These are phyloP conservation scores for Cubamyces sp. DNA, from an alignment of 768 basidiomycete species.

Conservation along the genomic window DNA sequence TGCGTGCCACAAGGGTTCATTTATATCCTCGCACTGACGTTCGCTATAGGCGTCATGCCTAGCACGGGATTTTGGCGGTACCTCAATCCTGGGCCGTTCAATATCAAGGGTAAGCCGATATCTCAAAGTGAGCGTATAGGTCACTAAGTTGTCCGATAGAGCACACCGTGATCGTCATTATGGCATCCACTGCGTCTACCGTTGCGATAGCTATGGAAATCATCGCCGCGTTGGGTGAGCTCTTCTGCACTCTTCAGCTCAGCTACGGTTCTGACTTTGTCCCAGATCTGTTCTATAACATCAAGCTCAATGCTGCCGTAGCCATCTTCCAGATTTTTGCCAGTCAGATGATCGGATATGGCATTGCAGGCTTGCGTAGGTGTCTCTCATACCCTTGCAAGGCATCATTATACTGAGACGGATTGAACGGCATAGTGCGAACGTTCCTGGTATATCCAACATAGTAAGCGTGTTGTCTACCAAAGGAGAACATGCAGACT, in stretches of 20 bases:
- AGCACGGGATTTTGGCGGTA: slow-evolving; percentile 53
- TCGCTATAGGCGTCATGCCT: slow-evolving; percentile 44
- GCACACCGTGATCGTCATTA: slow-evolving; percentile 65
- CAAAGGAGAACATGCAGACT: background rate
- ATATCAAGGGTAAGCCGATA: slow-evolving; percentile 46
- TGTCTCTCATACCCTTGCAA: background rate
- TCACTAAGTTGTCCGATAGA: slow-evolving; percentile 37
- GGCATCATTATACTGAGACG: background rate
- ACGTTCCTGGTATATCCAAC: slow-evolving; percentile 56
- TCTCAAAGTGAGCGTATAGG: background rate
- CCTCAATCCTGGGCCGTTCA: slow-evolving; percentile 67
- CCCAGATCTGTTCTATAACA: slow-evolving; percentile 55
- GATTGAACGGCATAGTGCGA: slow-evolving; percentile 38
- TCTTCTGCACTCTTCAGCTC: background rate
- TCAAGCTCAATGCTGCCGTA: slow-evolving; percentile 50
- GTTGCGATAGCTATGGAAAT: slow-evolving; percentile 62
- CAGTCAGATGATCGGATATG: slow-evolving; percentile 45
- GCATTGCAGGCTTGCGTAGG: slow-evolving; percentile 36
- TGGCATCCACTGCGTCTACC: slow-evolving; percentile 60
- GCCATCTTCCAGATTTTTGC: slow-evolving; percentile 62
- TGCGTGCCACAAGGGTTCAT: slow-evolving; percentile 35
- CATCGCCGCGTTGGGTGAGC: slow-evolving; percentile 57
- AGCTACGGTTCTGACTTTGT: background rate
- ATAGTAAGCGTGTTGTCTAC: slow-evolving; percentile 39
- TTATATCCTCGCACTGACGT: slow-evolving; percentile 15